Evolutionary conservation across 257 asterid genomes (phyloP), one percentile per base, ranked within the genome.

Genomic region (Osmanthus fragrans): DNA sequence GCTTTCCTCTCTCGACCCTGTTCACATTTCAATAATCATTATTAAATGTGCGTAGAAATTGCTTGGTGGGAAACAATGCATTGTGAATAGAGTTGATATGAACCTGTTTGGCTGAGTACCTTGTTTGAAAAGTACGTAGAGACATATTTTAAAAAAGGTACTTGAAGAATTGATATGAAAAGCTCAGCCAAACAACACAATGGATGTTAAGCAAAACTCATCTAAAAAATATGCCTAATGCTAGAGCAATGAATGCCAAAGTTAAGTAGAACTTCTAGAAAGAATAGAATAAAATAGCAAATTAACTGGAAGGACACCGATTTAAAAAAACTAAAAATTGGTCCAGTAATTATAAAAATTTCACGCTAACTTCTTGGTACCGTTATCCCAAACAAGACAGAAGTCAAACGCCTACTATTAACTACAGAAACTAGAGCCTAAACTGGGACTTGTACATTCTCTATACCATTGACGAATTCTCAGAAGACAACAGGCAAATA

Each of bases 1-100:
- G 97, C 87, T 82, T 84, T 10, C 88, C 90, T 86, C 82, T 92
- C 88, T 83, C 90, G 71, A 94, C 94, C 93, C 98, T 94, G 94
- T 83, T 69, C 75, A 84, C 71, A 74, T 9, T 73, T 63, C 65
- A 67, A 81, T 32, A 80, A 5, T 68, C 72, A 77, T 45, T 72
- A 71, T 4, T 10, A 58, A 27, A 56, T 0, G 30, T 23, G 16
- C 13, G 16, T 9, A 73, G 23, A 25, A 30, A 19, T 25, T 11
- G 21, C 37, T 37, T 21, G 58, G 47, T 73, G 49, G 21, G 36
- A 25, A 32, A 71, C 60, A 71, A 8, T 71, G 60, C 11, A 21
- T 7, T 58, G 29, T 6, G 23, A 7, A 58, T 58, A 58, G 32
- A n/a, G 7, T 21, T 56, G 65, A 21, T 8, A 56, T 56, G 65